Evolutionary conservation across 192 early-diverging fungal genomes (phyloP).

Genomic region (Coemansia sp.): DNA sequence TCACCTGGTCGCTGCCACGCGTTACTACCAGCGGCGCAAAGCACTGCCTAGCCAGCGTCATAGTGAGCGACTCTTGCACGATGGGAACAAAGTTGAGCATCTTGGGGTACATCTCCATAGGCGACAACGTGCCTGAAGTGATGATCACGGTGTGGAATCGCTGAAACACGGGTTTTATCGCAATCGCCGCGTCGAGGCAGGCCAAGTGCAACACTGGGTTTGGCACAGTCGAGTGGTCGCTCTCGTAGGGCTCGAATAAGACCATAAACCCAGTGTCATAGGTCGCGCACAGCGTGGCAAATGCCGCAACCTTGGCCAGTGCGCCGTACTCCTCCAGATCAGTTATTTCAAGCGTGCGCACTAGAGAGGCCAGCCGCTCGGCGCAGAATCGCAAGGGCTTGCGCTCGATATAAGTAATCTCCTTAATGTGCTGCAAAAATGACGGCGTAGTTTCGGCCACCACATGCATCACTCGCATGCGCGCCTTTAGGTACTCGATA

Average conservation of each 20-base stretch:
- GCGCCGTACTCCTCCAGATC: slow-evolving; percentile 88
- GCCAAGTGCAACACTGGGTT: slow-evolving; percentile 93
- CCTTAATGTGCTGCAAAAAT: slow-evolving; percentile 90
- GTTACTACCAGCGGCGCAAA: slow-evolving; percentile 98
- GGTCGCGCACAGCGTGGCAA: slow-evolving; percentile 95
- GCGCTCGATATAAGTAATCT: slow-evolving; percentile 93
- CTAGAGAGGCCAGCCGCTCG: slow-evolving; percentile 85
- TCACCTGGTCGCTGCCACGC: slow-evolving; percentile 97
- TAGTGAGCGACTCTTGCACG: slow-evolving; percentile 92
- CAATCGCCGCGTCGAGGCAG: slow-evolving; percentile 95
- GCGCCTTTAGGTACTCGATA: slow-evolving; percentile 97
- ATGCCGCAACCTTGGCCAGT: slow-evolving; percentile 82
- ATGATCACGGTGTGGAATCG: slow-evolving; percentile 96
- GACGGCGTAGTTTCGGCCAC: slow-evolving; percentile 94
- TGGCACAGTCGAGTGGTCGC: slow-evolving; percentile 86
- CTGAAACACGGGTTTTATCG: slow-evolving; percentile 96
- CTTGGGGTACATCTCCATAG: slow-evolving; percentile 97
- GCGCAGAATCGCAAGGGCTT: slow-evolving; percentile 96
- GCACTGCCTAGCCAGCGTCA: slow-evolving; percentile 93
- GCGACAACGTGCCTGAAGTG: slow-evolving; percentile 99
- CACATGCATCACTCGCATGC: slow-evolving; percentile 95
- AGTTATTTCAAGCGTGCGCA: slow-evolving; percentile 90
- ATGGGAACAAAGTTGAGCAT: slow-evolving; percentile 88
- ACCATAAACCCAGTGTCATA: slow-evolving; percentile 97
- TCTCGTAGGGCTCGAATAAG: slow-evolving; percentile 97